Base-by-base conservation (phyloP, 2,329 filamentous ascomycete species). In the Neoascochyta sp. region DNA sequence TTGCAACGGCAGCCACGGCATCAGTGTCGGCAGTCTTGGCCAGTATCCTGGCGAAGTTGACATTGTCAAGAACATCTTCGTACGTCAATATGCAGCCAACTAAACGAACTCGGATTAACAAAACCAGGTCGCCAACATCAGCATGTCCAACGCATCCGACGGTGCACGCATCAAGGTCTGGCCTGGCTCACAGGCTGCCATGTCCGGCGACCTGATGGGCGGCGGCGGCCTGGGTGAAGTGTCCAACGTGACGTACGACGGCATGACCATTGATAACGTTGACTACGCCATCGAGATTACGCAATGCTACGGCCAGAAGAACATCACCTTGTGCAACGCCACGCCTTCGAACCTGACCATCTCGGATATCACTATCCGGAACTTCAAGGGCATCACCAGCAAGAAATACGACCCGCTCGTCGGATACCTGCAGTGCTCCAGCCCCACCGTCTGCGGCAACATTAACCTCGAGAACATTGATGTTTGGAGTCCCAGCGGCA, bases 151-250 rank as follows among this genome's bases (percentile, higher is more conserved):
- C 34, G 54, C 52, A 3, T 66, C 74, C 30, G 76, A 83, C 42
- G 80, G 78, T 16, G 81, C 81, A 0, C 76, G 81, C 36, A 84
- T 86, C 64, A 86, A 86, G 60, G 80, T 84, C 32, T 86, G 81
- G 81, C 80, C 81, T 0, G 78, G 78, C 18, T 50, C 70, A 11
- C 47, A 68, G 4, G 70, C 74, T 2, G 70, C 71, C 0, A 62
- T 81, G 4, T 75, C 75, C 11, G 75, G 71, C 11, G 75, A 80
- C 32, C 69, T 82, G 0, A 75, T 78, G 47, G 81, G 80, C 5
- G 80, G 80, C n/a, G 80, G 80, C 11, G 80, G 80, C 20, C 60
- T 59, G 4, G 78, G 81, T 15, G 65, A 67, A 21, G 80, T 85
- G 25, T 69, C 68, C 34, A 85, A 85, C 53, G 71, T 84, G 38